phyloP scores from a whole-genome alignment of 1,284 basidiomycete species.

The Cutaneotrichosporon sp. region DNA sequence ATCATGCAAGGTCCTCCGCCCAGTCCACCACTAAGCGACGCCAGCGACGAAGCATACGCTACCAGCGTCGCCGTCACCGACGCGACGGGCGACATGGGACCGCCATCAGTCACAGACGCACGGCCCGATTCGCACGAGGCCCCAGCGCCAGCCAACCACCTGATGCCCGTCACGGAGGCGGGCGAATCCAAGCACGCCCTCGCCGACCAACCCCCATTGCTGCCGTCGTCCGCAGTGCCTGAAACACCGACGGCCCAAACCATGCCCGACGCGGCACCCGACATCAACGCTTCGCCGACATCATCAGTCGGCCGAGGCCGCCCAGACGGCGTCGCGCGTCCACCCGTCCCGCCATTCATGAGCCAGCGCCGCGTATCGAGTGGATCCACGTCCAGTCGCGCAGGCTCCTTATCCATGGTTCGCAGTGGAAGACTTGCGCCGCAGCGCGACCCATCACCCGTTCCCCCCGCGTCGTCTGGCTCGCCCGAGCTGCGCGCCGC shows the following conservation, averaged over 20 bases:
- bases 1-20: slow-evolving; percentile 43
- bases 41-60: slow-evolving; percentile 8
- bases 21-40: slow-evolving; percentile 42
- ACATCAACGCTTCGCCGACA: slow-evolving; percentile 7
- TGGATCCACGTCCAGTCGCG: slow-evolving; percentile 32
- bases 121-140: not conserved
- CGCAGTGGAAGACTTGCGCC: slow-evolving; percentile 30
- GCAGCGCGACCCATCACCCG: slow-evolving; percentile 10
- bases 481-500: not conserved
- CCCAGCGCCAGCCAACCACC: not conserved
- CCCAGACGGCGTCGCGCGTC: not conserved
- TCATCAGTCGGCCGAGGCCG: not conserved
- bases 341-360: slow-evolving; percentile 7
- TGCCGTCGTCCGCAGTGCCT: not conserved
- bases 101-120: not conserved
- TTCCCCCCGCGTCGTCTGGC: not conserved
- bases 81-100: slow-evolving; percentile 1
- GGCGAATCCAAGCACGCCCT: slow-evolving; percentile 11
- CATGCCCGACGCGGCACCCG: not conserved
- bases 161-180: slow-evolving; percentile 12
- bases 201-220: not conserved
- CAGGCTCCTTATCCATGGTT: slow-evolving; percentile 39
- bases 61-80: slow-evolving; percentile 11
- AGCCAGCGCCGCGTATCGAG: slow-evolving; percentile 14
- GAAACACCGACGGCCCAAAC: too few relatives aligned